These are phyloP conservation scores for Populus trichocarpa DNA, from an alignment of 441 rosid genomes.

Conservation along the genomic window DNA sequence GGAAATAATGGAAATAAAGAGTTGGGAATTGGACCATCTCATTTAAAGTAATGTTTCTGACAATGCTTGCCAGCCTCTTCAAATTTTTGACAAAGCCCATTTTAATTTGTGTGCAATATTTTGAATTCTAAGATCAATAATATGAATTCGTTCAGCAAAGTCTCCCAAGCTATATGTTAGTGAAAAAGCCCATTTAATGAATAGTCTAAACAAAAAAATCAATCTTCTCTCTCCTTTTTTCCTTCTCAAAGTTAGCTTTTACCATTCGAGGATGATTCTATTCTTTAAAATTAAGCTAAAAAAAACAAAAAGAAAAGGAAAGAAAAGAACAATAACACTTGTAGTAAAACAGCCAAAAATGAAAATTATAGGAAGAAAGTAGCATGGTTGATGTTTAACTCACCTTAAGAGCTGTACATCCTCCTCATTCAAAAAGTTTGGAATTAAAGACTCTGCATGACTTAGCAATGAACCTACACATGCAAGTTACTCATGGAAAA, in stretches of 20 bases:
- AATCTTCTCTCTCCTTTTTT: neutral
- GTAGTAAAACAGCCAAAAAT: neutral
- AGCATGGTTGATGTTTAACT: slow-evolving; percentile 22
- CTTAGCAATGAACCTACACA: slow-evolving; percentile 81
- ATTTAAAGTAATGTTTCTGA: too few species aligned
- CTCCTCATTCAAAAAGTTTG: slow-evolving; percentile 64
- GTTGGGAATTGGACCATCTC: too few species aligned
- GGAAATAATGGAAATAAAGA: neutral
- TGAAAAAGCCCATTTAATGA: neutral
- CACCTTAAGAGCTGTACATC: slow-evolving; percentile 84
- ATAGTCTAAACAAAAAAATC: neutral
- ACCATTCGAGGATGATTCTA: neutral
- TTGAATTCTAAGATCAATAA: too few species aligned
- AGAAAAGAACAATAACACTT: neutral
- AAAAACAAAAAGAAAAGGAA: too few species aligned
- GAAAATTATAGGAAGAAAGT: neutral
- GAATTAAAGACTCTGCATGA: slow-evolving; percentile 91
- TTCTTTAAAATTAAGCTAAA: neutral
- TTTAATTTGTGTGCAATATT: too few species aligned
- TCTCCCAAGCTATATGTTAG: neutral
- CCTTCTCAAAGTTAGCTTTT: neutral
- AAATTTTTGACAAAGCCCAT: too few species aligned
- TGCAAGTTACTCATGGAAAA: slow-evolving; percentile 26
- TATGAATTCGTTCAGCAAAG: too few species aligned
- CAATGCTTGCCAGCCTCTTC: too few species aligned